A percentile compares a stretch with the other conserved stretches of the same genome.
Evolutionary conservation across 2,329 filamentous ascomycete genomes (phyloP).

Genomic region (Alternaria consortialis): DNA sequence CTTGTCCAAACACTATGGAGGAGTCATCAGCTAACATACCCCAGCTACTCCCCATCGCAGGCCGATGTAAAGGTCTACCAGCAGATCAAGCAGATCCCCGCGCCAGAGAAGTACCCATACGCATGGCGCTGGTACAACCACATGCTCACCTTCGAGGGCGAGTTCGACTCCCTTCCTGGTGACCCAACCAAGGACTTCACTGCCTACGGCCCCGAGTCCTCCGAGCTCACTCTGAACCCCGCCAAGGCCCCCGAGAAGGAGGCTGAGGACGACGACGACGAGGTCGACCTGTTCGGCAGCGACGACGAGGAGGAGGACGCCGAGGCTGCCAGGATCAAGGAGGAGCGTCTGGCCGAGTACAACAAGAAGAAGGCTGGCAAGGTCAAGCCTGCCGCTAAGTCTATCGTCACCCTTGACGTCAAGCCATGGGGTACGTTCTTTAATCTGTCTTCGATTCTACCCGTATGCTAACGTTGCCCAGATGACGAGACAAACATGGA

Average conservation of each 20-base stretch:
- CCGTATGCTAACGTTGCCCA: conserved; percentile 42
- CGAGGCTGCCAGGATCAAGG: conserved; percentile 82
- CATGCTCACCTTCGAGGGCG: conserved; percentile 89
- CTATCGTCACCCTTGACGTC: conserved; percentile 91
- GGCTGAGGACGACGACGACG: conserved; percentile 70
- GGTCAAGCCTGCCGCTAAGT: conserved; percentile 93
- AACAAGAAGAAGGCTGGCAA: conserved; percentile 96
- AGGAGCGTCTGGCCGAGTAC: conserved; percentile 92
- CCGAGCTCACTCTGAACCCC: conserved; percentile 82
- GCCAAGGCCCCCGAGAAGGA: conserved; percentile 77
- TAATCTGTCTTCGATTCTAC: background rate
- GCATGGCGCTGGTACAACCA: conserved; percentile 99
- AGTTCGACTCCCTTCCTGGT: conserved; percentile 90
- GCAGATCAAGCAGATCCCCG: conserved; percentile 78
- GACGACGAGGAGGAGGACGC: conserved; percentile 76
- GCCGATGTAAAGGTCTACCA: conserved; percentile 97
- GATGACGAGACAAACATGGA: conserved; percentile 95
- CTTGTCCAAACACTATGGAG: conserved; percentile 7
- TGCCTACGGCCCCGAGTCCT: conserved; percentile 86
- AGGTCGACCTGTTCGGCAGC: conserved; percentile 91
- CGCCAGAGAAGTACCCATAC: conserved; percentile 87
- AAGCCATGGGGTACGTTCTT: conserved; percentile 93
- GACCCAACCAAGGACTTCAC: conserved; percentile 90
- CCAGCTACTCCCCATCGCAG: conserved; percentile 77
- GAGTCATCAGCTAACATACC: conserved; percentile 36